Evolutionary conservation across 768 basidiomycete species (phyloP), one percentile per base, ranked within the genome.

Genomic region (Kwoniella heveanensis): DNA sequence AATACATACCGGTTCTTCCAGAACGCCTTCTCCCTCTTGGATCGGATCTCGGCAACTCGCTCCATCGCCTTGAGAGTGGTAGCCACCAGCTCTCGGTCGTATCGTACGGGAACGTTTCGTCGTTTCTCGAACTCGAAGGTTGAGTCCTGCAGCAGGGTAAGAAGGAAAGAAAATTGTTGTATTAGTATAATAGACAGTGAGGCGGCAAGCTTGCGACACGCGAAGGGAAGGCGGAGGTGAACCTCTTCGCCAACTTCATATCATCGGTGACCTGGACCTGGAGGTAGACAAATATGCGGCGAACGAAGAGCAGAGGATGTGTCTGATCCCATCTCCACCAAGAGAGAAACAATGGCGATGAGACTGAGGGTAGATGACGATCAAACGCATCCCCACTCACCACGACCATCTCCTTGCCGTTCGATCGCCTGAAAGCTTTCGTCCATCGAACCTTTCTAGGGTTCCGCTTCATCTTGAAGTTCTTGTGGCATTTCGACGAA

Each of bases 381-480:
- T 7, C 27, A 53, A 53, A 2, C 25, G 5, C 13, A 6, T 32
- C 7, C 27, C 10, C 17, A 82, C 90, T 79, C 77, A 94, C 94
- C 75, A 99, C 90, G 4, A 91, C 94, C 96, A 99, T 99, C 83
- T 99, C 96, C 83, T 98, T 99, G 56, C 96, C 96, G 54, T 94
- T 91, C 21, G 96, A 93, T 81, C 92, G 95, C 69, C 96, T 86
- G 85, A 99, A 99, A 22, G 96, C 96, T 81, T 99, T 99, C 49
- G 96, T 99, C 96, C 96, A 99, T 72, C 91, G 85, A 37, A 99
- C 94, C 82, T 99, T 99, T 65, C 96, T 88, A 49, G 96, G 96
- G 82, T 98, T 99, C 39, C 96, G 90, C 84, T 98, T 98, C 96
- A 98, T 97, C 82, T 99, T 99, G 87, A 99, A 99, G 82, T 97